These are phyloP conservation scores for Hyaloscypha finlandica DNA, from an alignment of 495 filamentous ascomycete species.

Conservation along the genomic window DNA sequence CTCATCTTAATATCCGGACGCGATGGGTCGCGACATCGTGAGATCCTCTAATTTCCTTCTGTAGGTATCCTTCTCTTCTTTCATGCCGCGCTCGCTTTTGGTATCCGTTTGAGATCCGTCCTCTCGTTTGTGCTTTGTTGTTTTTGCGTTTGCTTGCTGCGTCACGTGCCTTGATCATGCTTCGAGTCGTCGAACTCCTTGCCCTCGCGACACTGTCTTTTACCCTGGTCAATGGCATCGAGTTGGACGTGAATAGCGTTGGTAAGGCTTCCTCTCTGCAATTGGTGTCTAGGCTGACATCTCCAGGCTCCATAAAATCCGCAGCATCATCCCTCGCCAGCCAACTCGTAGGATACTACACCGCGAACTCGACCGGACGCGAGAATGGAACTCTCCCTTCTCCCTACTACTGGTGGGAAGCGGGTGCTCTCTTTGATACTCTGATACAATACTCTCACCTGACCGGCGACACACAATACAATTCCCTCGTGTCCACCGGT, in stretches of 20 bases:
- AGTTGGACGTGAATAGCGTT: conserved; percentile 7
- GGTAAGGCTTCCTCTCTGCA: background rate
- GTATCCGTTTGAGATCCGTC: background rate
- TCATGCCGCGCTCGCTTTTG: background rate
- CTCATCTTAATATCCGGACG: background rate
- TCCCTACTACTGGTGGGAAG: conserved; percentile 58
- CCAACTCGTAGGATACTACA: conserved; percentile 67
- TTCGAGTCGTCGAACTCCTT: background rate
- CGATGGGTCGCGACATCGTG: background rate
- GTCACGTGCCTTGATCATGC: conserved; percentile 1
- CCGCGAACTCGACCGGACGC: conserved; percentile 63
- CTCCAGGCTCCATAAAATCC: conserved; percentile 56
- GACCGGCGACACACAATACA: conserved; percentile 64
- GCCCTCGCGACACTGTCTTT: conserved; percentile 7
- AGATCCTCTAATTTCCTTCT: background rate
- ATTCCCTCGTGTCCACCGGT: conserved; percentile 52
- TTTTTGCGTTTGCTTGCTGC: background rate
- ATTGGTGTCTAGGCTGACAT: background rate
- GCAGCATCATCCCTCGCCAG: conserved; percentile 62
- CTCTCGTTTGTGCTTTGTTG: background rate
- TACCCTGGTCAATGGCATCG: background rate
- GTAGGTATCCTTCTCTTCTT: background rate
- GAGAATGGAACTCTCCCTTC: conserved; percentile 69
- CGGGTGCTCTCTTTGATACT: conserved; percentile 71
- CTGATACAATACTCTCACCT: conserved; percentile 70